A percentile compares a stretch with the other conserved stretches of the same genome.
Conservation (phyloP, 768 basidiomycete species). For the Chalciporus chontae region DNA sequence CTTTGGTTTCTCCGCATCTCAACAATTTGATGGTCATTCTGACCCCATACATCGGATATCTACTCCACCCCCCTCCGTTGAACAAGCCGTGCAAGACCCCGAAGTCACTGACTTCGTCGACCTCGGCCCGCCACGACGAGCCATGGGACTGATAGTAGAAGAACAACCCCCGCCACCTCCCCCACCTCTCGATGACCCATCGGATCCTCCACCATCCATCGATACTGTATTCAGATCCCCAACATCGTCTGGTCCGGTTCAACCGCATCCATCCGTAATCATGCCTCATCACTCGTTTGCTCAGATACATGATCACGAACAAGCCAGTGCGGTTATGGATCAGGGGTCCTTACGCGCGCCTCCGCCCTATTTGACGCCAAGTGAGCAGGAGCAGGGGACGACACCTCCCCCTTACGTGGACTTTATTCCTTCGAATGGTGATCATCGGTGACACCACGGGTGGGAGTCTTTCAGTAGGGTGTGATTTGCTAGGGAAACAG, state of each 20-base stretch:
- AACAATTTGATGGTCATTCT: constrained; percentile 81
- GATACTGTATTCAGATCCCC: constrained; percentile 67
- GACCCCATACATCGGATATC: constrained; percentile 60
- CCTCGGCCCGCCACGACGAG: constrained; percentile 54
- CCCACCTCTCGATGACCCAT: constrained; percentile 81
- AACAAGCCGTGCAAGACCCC: constrained; percentile 69
- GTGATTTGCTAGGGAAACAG: too few relatives aligned
- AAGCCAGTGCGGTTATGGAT: constrained; percentile 31
- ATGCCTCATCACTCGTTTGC: constrained; percentile 31
- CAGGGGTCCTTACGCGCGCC: constrained; percentile 57
- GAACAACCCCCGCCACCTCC: constrained; percentile 69
- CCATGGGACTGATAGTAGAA: constrained; percentile 56
- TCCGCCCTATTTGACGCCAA: constrained; percentile 65
- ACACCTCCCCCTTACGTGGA: constrained; percentile 66
- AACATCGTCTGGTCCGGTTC: constrained; percentile 17
- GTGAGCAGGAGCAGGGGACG: constrained; percentile 50
- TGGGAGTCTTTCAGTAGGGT: background rate
- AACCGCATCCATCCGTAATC: constrained; percentile 24
- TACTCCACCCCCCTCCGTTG: constrained; percentile 74
- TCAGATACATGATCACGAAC: constrained; percentile 26
- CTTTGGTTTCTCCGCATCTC: constrained; percentile 67
- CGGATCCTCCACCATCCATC: constrained; percentile 85
- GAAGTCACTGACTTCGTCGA: constrained; percentile 66
- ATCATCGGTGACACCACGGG: constrained; percentile 10
- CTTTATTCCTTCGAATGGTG: constrained; percentile 27